Base-by-base conservation (phyloP, 1,139 yeast genomes). In the Pneumocystis murina region DNA sequence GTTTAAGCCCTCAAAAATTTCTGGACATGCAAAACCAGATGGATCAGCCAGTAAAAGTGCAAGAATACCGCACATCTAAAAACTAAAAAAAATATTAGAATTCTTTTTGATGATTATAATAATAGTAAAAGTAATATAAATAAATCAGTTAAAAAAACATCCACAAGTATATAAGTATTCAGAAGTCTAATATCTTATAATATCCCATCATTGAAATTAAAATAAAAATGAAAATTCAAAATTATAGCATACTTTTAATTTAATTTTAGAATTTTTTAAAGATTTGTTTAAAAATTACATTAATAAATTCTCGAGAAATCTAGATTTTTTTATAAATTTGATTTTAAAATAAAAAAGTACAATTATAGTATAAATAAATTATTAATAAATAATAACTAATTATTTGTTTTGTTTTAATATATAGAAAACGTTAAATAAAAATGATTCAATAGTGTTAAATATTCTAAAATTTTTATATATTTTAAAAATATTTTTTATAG, bases 1-100 rank as follows among this genome's bases (percentile, higher is more conserved):
- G 79, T 90, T 84, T 68, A 95, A 87, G 24, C 96, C 97, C 75
- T 92, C 98, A 67, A 89, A 85, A 64, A 92, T 79, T 73, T 91
- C 97, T 10, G 95, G 84, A 28, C 96, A 94, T 63, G 87, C 97
- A 65, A 82, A 80, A 63, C 80, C 81, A 40, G 79, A 76, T 69
- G 84, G 86, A 74, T 90, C 88, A 16, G 96, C 89, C 67, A 89
- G 79, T 61, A 89, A 87, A 65, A 91, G 80, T 67, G 96, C 98
- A 71, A 91, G 78, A 68, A 92, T 86, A 71, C 98, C 99, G 83
- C 99, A 92, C 99, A 89, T 89, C 14, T 24, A 58, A 30, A 40
- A 58, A 28, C 28, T 12, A 30, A 24, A 43, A 24, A 43, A 40
- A 17, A 16, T 48, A 48, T 48, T 48, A 48, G n/a, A 48, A 7